Conservation (phyloP, 768 basidiomycete genomes). For the Boletus sp. region DNA sequence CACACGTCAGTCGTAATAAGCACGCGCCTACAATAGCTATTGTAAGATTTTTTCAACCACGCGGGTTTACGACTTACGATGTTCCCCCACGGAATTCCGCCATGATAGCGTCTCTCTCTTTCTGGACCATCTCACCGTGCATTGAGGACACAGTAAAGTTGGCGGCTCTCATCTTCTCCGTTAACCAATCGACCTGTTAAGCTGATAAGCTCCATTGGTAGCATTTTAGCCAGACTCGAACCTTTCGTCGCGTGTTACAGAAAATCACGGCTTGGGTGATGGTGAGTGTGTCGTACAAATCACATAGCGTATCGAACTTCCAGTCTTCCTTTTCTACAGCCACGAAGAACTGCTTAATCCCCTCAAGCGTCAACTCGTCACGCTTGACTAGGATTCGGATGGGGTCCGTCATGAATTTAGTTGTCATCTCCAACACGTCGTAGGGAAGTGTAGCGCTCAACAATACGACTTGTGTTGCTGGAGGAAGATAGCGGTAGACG, state of each 20-base stretch:
- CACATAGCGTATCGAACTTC: conserved; percentile 98
- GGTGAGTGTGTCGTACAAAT: conserved; percentile 96
- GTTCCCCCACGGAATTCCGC: conserved; percentile 92
- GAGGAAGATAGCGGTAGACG: conserved; percentile 95
- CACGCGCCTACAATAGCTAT: conserved; percentile 60
- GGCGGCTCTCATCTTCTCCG: conserved; percentile 98
- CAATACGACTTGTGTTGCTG: conserved; percentile 94
- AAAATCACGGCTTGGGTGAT: conserved; percentile 99
- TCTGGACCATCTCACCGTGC: conserved; percentile 96
- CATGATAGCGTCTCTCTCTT: conserved; percentile 95
- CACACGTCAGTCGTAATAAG: conserved; percentile 95
- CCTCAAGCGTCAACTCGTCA: conserved; percentile 97
- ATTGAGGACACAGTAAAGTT: conserved; percentile 97
- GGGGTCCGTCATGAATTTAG: conserved; percentile 99
- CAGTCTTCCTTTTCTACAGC: conserved; percentile 99
- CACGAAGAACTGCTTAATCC: conserved; percentile 96
- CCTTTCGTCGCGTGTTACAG: conserved; percentile 98
- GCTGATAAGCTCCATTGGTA: conserved; percentile 7
- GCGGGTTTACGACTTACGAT: conserved; percentile 52
- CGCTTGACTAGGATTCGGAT: conserved; percentile 98
- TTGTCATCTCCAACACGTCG: conserved; percentile 98
- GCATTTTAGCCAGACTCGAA: conserved; percentile 29
- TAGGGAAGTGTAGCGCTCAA: conserved; percentile 95
- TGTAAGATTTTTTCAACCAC: conserved; percentile 5
- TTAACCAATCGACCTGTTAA: conserved; percentile 89